Evolutionary conservation across 1,284 basidiomycete genomes (phyloP), one percentile per base, ranked within the genome.

Genomic region (Jaminaea rosea): DNA sequence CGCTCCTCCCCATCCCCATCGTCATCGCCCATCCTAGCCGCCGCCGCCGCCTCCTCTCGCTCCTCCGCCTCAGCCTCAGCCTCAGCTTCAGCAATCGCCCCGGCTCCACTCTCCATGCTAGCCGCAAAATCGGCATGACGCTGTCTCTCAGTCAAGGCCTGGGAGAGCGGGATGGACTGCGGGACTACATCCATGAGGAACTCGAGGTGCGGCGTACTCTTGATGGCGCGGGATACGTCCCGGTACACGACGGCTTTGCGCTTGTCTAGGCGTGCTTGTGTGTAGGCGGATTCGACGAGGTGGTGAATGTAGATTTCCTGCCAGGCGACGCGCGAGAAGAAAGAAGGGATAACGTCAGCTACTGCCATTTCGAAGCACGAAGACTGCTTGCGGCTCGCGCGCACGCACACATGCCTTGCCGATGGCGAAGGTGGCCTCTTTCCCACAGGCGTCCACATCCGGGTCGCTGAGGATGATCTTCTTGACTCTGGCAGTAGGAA

Each of bases 381-480:
- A 21, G 4, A 4, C 34, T 36, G 3, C 34, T 36, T 21, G 4
- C 34, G 9, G 34, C 34, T 10, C n/a, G n/a, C 9, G 6, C 3
- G 4, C 21, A 36, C 34, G n/a, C 34, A 36, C 34, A 21, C 34
- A 36, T 36, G 34, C 34, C 21, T 36, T 36, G n/a, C 34, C 34
- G 9, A 36, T 36, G 4, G 21, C 34, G 9, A 36, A 36, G 34
- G 34, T 36, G 21, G 34, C 34, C 34, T 36, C 34, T 21, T 36
- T 36, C 21, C 34, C 34, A 36, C 34, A 36, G 34, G n/a, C 34
- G 21, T 15, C 3, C 21, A 36, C 34, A 10, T 36, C 34, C n/a
- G 34, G 34, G 21, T 36, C 34, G 4, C n/a, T 36, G n/a, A 36
- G n/a, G 34, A 36, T 39, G 29, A 13, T 28, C 52, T 31, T 46